phyloP scores from a whole-genome alignment of 805 yeast genomes.

The Schwanniomyces yamadae region DNA sequence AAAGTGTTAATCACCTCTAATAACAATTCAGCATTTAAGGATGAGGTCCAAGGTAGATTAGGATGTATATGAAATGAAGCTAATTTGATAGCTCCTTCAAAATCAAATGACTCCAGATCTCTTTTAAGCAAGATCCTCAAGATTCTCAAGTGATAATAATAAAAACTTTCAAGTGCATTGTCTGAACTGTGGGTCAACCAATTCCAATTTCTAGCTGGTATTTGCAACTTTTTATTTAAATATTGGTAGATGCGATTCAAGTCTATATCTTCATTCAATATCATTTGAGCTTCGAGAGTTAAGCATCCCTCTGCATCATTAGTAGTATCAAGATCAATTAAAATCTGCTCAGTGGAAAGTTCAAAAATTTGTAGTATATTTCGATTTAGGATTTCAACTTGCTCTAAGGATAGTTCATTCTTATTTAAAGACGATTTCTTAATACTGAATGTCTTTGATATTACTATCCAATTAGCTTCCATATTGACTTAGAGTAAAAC shows the following conservation, averaged over 20 bases:
- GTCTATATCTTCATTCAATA: conserved; percentile 2
- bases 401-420: not conserved
- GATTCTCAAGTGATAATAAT: conserved; percentile 7
- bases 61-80: conserved; percentile 27
- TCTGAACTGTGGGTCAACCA: conserved; percentile 4
- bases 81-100: not conserved
- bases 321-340: conserved; percentile 4
- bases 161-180: not conserved
- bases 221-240: conserved; percentile 4
- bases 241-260: not conserved
- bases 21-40: conserved; percentile 11
- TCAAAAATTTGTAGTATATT: not conserved
- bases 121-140: conserved; percentile 6
- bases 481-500: no score
- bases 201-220: conserved; percentile 9
- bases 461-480: conserved; percentile 1
- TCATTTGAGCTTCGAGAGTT: conserved; percentile 4
- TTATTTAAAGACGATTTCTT: not conserved
- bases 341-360: conserved; percentile 4
- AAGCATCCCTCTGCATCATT: conserved; percentile 7
- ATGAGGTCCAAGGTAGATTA: conserved; percentile 28
- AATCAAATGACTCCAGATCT: not conserved
- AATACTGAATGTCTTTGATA: not conserved
- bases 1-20: not conserved
- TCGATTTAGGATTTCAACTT: not conserved